Conservation (phyloP, 2,329 filamentous ascomycete genomes). For the Colletotrichum kahawae region DNA sequence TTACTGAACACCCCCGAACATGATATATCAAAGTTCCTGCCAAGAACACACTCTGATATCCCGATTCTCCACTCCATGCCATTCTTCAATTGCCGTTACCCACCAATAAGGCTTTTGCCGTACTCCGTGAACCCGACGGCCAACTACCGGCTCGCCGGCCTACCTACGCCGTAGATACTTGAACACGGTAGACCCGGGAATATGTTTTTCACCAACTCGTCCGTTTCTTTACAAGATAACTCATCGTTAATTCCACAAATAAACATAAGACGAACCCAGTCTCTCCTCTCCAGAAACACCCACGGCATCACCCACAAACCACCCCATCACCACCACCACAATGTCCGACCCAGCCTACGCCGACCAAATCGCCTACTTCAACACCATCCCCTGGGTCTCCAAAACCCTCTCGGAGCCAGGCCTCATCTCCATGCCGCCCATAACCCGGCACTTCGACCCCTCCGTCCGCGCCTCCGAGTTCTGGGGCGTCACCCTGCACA, state of each 20-base stretch:
- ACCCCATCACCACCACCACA: background rate
- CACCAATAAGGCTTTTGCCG: background rate
- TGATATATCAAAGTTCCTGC: background rate
- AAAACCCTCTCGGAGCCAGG: background rate
- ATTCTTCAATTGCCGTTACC: background rate
- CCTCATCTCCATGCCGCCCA: background rate
- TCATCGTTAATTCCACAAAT: accelerated
- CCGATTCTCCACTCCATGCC: background rate
- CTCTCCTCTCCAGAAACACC: background rate
- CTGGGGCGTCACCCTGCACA: background rate
- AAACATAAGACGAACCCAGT: background rate
- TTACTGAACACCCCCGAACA: background rate
- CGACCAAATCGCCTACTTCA: background rate
- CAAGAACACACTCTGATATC: background rate
- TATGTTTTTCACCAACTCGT: accelerated
- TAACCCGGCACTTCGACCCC: background rate
- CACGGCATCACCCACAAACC: accelerated
- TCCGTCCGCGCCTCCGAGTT: background rate
- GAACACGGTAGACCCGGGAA: background rate
- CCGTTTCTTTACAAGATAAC: background rate
- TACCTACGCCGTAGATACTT: background rate
- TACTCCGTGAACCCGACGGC: background rate
- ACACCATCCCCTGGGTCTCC: background rate
- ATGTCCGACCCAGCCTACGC: background rate
- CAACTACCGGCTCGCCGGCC: background rate